phyloP scores from a whole-genome alignment of 2,329 filamentous ascomycete genomes.

The Ceratocystis variospora region DNA sequence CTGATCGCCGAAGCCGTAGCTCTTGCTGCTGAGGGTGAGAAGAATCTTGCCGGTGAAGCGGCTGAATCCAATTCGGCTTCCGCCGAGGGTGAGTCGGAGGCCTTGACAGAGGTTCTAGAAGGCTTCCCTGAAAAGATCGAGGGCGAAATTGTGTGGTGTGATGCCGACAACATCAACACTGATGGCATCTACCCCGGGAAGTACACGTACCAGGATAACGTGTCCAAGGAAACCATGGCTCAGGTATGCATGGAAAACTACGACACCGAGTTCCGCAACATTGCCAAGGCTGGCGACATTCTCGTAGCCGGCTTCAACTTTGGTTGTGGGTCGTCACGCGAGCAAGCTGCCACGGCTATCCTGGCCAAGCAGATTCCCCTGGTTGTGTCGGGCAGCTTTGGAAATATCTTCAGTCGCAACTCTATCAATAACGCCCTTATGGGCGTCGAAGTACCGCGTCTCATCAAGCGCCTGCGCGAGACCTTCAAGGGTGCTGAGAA shows the following conservation, averaged over 20 bases:
- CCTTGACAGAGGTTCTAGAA: constrained; percentile 57
- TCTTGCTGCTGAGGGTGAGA: constrained; percentile 42
- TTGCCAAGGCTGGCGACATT: constrained; percentile 59
- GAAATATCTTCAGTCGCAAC: constrained; percentile 70
- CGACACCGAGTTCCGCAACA: constrained; percentile 52
- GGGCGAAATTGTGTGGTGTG: constrained; percentile 80
- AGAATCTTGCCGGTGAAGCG: constrained; percentile 28
- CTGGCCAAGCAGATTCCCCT: constrained; percentile 68
- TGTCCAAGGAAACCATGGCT: constrained; percentile 67
- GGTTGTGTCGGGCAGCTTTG: constrained; percentile 67
- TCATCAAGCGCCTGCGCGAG: constrained; percentile 52
- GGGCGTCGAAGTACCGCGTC: constrained; percentile 53
- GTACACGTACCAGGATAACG: constrained; percentile 80
- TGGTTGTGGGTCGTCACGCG: constrained; percentile 65
- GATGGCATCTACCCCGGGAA: constrained; percentile 84
- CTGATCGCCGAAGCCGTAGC: constrained; percentile 55
- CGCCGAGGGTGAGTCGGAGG: constrained; percentile 25
- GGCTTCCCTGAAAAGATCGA: constrained; percentile 73
- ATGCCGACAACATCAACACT: constrained; percentile 73
- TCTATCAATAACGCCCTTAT: constrained; percentile 68
- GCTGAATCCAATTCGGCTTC: constrained; percentile 22
- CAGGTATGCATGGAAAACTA: constrained; percentile 91
- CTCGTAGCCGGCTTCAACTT: constrained; percentile 82
- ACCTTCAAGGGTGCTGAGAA: constrained; percentile 28
- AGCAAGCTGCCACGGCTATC: constrained; percentile 80